Percentiles rank a stretch among this genome's conserved stretches.
These are phyloP conservation scores for Curvularia hawaiiensis DNA, from an alignment of 2,329 filamentous ascomycete species.

Conservation along the genomic window DNA sequence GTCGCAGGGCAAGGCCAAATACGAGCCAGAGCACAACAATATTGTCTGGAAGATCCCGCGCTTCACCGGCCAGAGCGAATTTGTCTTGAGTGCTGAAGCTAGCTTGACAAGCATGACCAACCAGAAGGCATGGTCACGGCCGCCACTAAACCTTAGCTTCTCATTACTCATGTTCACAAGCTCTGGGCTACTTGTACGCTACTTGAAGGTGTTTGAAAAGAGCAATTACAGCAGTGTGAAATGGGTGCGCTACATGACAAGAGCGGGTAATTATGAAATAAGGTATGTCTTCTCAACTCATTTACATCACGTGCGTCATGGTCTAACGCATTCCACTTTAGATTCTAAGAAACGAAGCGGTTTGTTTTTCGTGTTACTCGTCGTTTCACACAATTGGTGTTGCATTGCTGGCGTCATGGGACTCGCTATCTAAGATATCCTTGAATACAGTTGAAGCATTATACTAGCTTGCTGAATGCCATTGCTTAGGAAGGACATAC, in stretches of 20 bases:
- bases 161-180: constrained; percentile 98
- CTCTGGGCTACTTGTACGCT: constrained; percentile 87
- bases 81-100: constrained; percentile 91
- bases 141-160: constrained; percentile 89
- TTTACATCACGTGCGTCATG: not conserved
- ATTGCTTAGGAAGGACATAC: constrained; percentile 50
- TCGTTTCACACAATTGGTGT: constrained; percentile 9
- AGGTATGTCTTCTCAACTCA: constrained; percentile 57
- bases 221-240: constrained; percentile 98
- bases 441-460: constrained; percentile 12
- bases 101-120: constrained; percentile 96
- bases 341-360: constrained; percentile 14
- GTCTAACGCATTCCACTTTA: not conserved
- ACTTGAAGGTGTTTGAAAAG: constrained; percentile 99
- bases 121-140: constrained; percentile 94
- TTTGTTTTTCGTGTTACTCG: not conserved
- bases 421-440: constrained; percentile 15
- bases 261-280: constrained; percentile 97
- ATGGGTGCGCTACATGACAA: constrained; percentile 99
- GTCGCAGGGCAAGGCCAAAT: constrained; percentile 96
- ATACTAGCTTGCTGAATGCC: constrained; percentile 3
- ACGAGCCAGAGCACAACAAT: constrained; percentile 96
- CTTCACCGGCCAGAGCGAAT: constrained; percentile 98
- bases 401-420: constrained; percentile 34
- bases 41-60: constrained; percentile 99